Conservation (phyloP, 176 grass and related monocot genomes). For the Alopecurus myosuroides region DNA sequence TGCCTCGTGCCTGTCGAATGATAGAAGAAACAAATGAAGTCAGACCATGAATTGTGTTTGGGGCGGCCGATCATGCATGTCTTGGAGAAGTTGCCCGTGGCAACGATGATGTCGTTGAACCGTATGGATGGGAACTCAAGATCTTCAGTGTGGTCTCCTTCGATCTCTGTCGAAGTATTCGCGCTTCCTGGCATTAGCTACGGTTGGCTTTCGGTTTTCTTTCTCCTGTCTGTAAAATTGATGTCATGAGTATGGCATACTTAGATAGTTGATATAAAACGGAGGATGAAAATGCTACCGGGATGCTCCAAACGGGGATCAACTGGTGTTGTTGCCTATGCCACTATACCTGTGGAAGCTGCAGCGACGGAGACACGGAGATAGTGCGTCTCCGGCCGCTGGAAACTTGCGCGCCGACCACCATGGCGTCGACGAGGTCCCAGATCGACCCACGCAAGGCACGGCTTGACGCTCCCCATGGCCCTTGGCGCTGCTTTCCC, state of each 20-base stretch:
- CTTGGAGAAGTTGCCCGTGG: constrained; percentile 46
- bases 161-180: constrained; percentile 10
- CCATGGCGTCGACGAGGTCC: constrained; percentile 42
- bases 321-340: not conserved
- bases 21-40: not conserved
- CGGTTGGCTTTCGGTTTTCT: constrained; percentile 2
- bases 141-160: not conserved
- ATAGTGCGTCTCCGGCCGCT: constrained; percentile 33
- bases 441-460: constrained; percentile 44
- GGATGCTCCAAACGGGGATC: too few relatives aligned
- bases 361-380: constrained; percentile 26
- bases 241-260: not conserved
- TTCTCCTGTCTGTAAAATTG: not conserved
- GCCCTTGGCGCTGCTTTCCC: constrained; percentile 25
- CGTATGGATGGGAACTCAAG: constrained; percentile 33
- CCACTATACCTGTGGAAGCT: not conserved
- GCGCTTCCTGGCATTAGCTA: not conserved
- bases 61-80: constrained; percentile 24
- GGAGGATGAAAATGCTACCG: too few relatives aligned
- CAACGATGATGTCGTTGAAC: constrained; percentile 25
- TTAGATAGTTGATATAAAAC: too few relatives aligned
- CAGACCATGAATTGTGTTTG: not conserved
- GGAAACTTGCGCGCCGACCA: not conserved
- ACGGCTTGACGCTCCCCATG: constrained; percentile 4
- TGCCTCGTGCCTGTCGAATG: constrained; percentile 17